Conservation (phyloP, 2,329 filamentous ascomycete species). For the Stemphylium beticola region DNA sequence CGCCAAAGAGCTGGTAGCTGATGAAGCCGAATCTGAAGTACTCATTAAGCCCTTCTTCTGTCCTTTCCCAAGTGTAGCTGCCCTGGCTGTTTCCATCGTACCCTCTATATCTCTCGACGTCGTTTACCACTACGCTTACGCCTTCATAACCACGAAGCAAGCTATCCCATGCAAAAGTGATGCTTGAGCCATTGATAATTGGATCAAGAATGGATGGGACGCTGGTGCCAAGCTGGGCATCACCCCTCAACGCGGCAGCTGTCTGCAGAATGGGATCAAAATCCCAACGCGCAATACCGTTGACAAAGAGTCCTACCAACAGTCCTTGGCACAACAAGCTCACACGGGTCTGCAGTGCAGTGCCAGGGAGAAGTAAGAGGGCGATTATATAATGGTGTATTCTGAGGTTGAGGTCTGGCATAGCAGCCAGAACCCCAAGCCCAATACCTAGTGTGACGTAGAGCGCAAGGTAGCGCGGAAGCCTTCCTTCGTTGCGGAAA, state of each 20-base stretch:
- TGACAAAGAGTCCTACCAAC: slow-evolving; percentile 88
- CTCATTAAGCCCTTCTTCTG: slow-evolving; percentile 36
- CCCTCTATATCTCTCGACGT: slow-evolving; percentile 79
- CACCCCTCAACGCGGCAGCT: slow-evolving; percentile 67
- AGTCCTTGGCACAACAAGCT: slow-evolving; percentile 89
- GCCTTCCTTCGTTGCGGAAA: slow-evolving; percentile 47
- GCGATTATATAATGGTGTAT: slow-evolving; percentile 92
- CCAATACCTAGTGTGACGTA: slow-evolving; percentile 79
- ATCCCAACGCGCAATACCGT: slow-evolving; percentile 91
- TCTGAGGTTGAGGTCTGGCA: slow-evolving; percentile 82
- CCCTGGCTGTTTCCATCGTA: slow-evolving; percentile 63
- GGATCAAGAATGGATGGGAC: slow-evolving; percentile 57
- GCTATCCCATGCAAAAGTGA: slow-evolving; percentile 53
- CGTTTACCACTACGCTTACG: slow-evolving; percentile 83
- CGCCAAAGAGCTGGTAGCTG: slow-evolving; percentile 37
- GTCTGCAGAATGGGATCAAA: slow-evolving; percentile 91
- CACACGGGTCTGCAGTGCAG: slow-evolving; percentile 83
- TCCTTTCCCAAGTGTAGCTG: slow-evolving; percentile 65
- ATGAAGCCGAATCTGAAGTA: slow-evolving; percentile 48
- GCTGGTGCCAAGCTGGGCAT: slow-evolving; percentile 59
- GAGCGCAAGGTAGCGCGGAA: slow-evolving; percentile 77
- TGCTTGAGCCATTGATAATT: slow-evolving; percentile 53
- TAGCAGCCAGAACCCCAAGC: slow-evolving; percentile 75
- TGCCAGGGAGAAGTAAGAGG: slow-evolving; percentile 87
- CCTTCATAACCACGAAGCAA: slow-evolving; percentile 66